phyloP scores from a whole-genome alignment of 805 yeast genomes.

The Metschnikowia bowlesiae region DNA sequence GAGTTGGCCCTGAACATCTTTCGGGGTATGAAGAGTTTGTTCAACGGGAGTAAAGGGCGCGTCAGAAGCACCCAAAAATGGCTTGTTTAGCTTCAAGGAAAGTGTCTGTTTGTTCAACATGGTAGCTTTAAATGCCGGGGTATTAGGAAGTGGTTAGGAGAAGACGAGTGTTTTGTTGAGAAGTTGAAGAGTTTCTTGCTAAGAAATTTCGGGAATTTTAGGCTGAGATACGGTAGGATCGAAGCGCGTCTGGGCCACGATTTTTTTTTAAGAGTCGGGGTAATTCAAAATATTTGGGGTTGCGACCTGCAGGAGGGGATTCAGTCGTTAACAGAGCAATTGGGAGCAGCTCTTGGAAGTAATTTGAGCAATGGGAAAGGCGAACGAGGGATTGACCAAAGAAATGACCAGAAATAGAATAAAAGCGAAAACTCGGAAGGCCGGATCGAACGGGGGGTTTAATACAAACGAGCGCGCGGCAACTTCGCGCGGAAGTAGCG shows the following conservation, averaged over 20 bases:
- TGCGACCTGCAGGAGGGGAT: neutral
- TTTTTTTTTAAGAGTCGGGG: neutral
- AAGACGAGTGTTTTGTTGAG: neutral
- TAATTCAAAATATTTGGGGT: neutral
- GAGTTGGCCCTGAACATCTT: constrained; percentile 20
- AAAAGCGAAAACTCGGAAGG: neutral
- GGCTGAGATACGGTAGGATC: neutral
- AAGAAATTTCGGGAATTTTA: neutral
- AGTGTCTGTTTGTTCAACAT: constrained; percentile 34
- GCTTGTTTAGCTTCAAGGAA: constrained; percentile 31
- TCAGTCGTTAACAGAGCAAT: neutral
- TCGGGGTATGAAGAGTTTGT: constrained; percentile 39
- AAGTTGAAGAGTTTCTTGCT: neutral
- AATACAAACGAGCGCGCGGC: constrained; percentile 1
- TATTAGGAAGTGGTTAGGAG: neutral
- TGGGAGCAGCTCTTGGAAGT: neutral
- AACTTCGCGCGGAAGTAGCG: constrained; percentile 1
- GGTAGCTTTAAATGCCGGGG: neutral
- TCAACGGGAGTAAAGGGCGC: constrained; percentile 45
- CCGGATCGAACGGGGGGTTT: neutral
- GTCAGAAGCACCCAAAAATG: constrained; percentile 21
- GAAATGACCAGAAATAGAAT: neutral
- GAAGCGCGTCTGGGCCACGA: constrained; percentile 1
- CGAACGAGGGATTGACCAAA: neutral
- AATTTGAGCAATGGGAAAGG: neutral